Evolutionary conservation across 2,329 filamentous ascomycete genomes (phyloP), one percentile per base, ranked within the genome.

Genomic region (Epicoccum nigrum): DNA sequence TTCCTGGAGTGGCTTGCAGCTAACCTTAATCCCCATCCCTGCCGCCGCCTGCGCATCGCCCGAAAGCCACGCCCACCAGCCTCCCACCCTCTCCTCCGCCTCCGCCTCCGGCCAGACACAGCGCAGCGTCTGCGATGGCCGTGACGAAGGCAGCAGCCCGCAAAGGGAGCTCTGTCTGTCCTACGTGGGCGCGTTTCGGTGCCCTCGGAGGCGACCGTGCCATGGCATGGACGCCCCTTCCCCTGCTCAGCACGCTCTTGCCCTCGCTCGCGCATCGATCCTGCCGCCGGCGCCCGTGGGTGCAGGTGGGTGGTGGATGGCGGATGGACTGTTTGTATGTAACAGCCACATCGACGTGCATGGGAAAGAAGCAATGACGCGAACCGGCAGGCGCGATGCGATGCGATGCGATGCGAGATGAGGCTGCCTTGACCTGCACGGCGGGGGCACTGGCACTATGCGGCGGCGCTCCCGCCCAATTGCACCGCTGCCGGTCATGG

Each of bases 1-100:
- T 71, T 72, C 64, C 64, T 68, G 69, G 68, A 56, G 69, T 71
- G 69, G 69, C 69, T 70, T 72, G 68, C 69, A 72, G 63, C 42
- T 61, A 70, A 65, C 64, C 63, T 70, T 67, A 71, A 70, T 65
- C 52, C 31, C 12, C 49, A 68, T 61, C 68, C 69, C 63, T 69
- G 67, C 54, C 53, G 34, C 54, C 28, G 32, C 44, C 55, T 66
- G 62, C 58, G 52, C 59, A 65, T 61, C 57, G 62, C 56, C 58
- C 48, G 55, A 58, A 64, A 67, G 62, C 62, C 67, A 69, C 64
- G 55, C 43, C 59, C 43, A 55, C 54, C 56, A 49, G 50, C 54
- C 59, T 25, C 23, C 23, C 23, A 48, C 54, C 59, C 9, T 9
- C 23, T 9, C 23, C 23, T 25, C 23, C 23, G 23, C 9, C 23